Conservation (phyloP, 768 basidiomycete species). For the Serendipita indica region DNA sequence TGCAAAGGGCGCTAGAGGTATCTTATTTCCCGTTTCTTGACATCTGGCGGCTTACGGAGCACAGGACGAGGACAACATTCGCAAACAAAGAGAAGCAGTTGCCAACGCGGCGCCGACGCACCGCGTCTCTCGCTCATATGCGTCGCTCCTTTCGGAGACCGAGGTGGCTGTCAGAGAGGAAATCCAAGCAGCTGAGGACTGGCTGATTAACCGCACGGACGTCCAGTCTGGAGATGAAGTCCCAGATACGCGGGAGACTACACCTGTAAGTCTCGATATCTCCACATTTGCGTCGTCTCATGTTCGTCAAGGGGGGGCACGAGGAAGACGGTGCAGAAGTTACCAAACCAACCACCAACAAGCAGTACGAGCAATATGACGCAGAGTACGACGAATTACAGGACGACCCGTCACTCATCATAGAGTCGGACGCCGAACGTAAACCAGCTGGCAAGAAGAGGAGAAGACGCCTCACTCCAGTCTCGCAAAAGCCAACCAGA, state of each 20-base stretch:
- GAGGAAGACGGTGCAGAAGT: not conserved
- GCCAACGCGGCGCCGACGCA: no score
- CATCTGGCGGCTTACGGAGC: not conserved
- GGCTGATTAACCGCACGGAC: no score
- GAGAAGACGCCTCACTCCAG: not conserved
- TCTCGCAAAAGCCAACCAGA: not conserved
- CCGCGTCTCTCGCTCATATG: no score
- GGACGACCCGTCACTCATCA: not conserved
- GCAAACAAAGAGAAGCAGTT: no score
- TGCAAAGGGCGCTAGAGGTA: conserved; percentile 60
- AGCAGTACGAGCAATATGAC: not conserved
- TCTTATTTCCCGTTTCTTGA: conserved; percentile 32
- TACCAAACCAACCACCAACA: not conserved
- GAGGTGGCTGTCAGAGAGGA: no score
- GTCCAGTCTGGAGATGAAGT: not conserved
- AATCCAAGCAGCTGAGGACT: no score
- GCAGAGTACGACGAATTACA: not conserved
- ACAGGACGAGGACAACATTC: not conserved
- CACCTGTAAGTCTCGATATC: not conserved
- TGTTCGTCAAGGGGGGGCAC: not conserved
- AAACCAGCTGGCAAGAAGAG: not conserved
- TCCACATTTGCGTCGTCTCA: not conserved
- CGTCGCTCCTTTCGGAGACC: no score
- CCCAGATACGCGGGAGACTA: not conserved
- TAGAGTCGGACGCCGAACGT: not conserved